Evolutionary conservation across 805 yeast species (phyloP).

Genomic region (Kregervanrija fluxuum): DNA sequence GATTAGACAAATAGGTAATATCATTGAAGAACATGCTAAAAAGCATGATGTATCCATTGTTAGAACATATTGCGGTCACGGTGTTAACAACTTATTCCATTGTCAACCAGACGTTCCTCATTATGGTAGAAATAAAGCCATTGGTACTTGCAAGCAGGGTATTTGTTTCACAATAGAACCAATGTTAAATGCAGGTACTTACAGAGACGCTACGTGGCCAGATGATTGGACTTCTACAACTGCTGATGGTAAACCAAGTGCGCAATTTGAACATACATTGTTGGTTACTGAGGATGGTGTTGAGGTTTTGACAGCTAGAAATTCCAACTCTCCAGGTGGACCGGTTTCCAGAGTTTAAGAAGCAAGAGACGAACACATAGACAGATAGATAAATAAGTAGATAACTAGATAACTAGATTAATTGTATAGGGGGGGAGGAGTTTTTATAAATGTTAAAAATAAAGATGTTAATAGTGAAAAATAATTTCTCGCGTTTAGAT

Average conservation of each 20-base stretch:
- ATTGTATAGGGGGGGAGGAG: neutral
- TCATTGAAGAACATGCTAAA: constrained; percentile 80
- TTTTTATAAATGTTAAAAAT: too few relatives aligned
- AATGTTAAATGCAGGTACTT: constrained; percentile 83
- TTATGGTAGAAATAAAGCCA: constrained; percentile 86
- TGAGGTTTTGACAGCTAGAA: constrained; percentile 82
- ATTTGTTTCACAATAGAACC: constrained; percentile 97
- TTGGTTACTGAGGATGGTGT: constrained; percentile 90
- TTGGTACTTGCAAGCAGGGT: constrained; percentile 93
- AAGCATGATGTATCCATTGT: constrained; percentile 79
- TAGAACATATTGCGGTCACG: constrained; percentile 90
- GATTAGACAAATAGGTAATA: constrained; percentile 78
- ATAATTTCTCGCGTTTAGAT: too few relatives aligned
- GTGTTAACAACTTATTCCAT: constrained; percentile 81
- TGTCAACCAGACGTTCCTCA: constrained; percentile 91
- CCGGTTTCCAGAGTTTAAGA: constrained; percentile 46
- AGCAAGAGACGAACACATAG: neutral
- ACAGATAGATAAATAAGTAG: neutral
- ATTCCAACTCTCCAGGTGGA: constrained; percentile 84
- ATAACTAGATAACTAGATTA: neutral
- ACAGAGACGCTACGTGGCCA: constrained; percentile 85
- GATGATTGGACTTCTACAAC: constrained; percentile 96
- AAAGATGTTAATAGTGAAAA: too few relatives aligned
- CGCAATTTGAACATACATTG: constrained; percentile 93
- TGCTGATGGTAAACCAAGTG: constrained; percentile 81